Evolutionary conservation across 83 land plant species (phyloP).

Genomic region (Picea engelmannii): DNA sequence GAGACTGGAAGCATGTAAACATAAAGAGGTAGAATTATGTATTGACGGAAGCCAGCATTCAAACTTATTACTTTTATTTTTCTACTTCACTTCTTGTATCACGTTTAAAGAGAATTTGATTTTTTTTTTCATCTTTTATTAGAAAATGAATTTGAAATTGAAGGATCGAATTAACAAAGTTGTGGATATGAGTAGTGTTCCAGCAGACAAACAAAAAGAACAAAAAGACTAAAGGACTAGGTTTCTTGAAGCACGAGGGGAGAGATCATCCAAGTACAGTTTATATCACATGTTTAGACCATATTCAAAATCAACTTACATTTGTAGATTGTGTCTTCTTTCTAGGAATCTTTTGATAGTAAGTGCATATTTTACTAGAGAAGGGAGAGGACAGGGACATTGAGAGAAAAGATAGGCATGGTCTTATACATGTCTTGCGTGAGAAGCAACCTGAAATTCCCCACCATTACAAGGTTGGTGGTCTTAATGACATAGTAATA

Average conservation of each 20-base stretch:
- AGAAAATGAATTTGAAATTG: slow-evolving; percentile 56
- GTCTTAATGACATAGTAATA: slow-evolving; percentile 53
- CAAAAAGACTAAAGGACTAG: slow-evolving; percentile 53
- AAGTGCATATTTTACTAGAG: slow-evolving; percentile 34
- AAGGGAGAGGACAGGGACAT: slow-evolving; percentile 29
- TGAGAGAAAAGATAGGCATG: slow-evolving; percentile 29
- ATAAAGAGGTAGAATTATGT: no score
- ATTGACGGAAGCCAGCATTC: rapidly evolving
- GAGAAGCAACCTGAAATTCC: slow-evolving; percentile 44
- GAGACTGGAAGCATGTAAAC: no score
- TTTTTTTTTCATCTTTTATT: not conserved
- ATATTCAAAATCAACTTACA: no score
- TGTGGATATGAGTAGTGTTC: slow-evolving; percentile 22
- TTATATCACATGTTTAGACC: not conserved
- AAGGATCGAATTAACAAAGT: slow-evolving; percentile 30
- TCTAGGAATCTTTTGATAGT: not conserved
- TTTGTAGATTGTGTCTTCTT: no score
- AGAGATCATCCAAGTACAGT: slow-evolving; percentile 48
- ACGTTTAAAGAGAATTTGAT: not conserved
- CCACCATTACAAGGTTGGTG: slow-evolving; percentile 64
- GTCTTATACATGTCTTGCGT: slow-evolving; percentile 47
- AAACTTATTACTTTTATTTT: no score
- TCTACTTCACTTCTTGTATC: no score
- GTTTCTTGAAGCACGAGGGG: slow-evolving; percentile 14
- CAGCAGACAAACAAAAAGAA: slow-evolving; percentile 23